phyloP scores from a whole-genome alignment of 805 yeast species.

The Wickerhamiella lipophila region DNA sequence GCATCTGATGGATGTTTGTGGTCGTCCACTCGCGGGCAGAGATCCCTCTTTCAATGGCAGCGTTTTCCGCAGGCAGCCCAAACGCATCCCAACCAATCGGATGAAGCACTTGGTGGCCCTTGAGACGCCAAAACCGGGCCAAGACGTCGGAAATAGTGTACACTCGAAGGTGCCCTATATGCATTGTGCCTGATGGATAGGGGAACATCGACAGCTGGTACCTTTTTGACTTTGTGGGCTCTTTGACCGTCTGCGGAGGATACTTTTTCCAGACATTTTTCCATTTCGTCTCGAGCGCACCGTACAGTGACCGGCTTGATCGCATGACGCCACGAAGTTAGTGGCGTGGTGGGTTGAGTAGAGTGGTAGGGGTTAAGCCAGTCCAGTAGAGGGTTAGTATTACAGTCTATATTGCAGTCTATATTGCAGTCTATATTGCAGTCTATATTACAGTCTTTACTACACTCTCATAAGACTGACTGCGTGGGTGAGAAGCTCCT shows the following conservation, averaged over 20 bases:
- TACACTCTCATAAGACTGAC: neutral
- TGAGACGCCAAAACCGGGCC: constrained; percentile 62
- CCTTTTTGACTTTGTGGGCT: constrained; percentile 28
- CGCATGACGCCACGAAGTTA: constrained; percentile 6
- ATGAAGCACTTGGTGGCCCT: constrained; percentile 69
- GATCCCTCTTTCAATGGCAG: constrained; percentile 76
- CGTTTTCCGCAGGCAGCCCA: constrained; percentile 97
- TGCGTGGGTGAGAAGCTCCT: constrained; percentile 3
- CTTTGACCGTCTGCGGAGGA: constrained; percentile 5
- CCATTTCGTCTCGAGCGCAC: constrained; percentile 23
- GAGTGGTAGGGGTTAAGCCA: too few species aligned
- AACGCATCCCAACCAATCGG: constrained; percentile 99
- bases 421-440: neutral
- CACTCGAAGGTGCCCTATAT: constrained; percentile 89
- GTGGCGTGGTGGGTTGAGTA: too few species aligned
- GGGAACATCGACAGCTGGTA: constrained; percentile 86
- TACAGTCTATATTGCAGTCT: neutral
- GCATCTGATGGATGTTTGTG: constrained; percentile 73
- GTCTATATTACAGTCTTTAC: neutral
- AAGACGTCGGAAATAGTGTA: constrained; percentile 81
- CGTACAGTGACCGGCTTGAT: neutral
- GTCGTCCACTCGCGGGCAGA: constrained; percentile 78
- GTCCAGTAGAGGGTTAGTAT: neutral
- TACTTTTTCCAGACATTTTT: constrained; percentile 20
- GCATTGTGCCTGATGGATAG: constrained; percentile 86